phyloP scores from a whole-genome alignment of 1,284 basidiomycete species.

The Ustilago trichophora region DNA sequence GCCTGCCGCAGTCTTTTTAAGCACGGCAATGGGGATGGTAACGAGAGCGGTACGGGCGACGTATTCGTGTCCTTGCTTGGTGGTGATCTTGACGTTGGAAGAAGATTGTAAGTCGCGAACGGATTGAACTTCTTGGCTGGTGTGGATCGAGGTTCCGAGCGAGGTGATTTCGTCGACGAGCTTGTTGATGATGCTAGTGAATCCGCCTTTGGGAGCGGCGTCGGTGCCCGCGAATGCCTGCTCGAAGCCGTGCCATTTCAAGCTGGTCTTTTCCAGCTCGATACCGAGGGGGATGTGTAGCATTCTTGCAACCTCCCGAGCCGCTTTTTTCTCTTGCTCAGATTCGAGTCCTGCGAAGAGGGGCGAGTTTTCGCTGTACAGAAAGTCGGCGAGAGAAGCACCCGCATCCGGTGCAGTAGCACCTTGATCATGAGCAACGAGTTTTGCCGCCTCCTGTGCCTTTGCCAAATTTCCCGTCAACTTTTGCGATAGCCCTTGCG shows the following conservation, averaged over 20 bases:
- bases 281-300: conserved; percentile 70
- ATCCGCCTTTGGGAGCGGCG: conserved; percentile 69
- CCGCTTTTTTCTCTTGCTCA: conserved; percentile 74
- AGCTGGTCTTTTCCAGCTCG: conserved; percentile 65
- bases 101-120: conserved; percentile 18
- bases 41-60: conserved; percentile 56
- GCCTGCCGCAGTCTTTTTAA: conserved; percentile 55
- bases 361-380: conserved; percentile 64
- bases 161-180: conserved; percentile 65
- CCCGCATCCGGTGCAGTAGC: conserved; percentile 42
- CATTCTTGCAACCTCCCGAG: conserved; percentile 67
- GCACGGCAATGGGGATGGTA: conserved; percentile 67
- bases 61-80: conserved; percentile 42
- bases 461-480: conserved; percentile 39
- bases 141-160: conserved; percentile 66
- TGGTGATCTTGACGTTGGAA: conserved; percentile 34
- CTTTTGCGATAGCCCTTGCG: conserved; percentile 24
- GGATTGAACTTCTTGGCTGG: conserved; percentile 59
- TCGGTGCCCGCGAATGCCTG: conserved; percentile 70
- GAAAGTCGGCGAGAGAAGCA: conserved; percentile 64
- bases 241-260: conserved; percentile 66
- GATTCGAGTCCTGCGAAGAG: conserved; percentile 41
- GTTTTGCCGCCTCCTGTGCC: conserved; percentile 44
- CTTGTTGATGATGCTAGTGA: conserved; percentile 65
- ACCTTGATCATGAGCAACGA: conserved; percentile 31